Conservation (phyloP, 352 stramenopile species). For the Phytopythium helicoides region DNA sequence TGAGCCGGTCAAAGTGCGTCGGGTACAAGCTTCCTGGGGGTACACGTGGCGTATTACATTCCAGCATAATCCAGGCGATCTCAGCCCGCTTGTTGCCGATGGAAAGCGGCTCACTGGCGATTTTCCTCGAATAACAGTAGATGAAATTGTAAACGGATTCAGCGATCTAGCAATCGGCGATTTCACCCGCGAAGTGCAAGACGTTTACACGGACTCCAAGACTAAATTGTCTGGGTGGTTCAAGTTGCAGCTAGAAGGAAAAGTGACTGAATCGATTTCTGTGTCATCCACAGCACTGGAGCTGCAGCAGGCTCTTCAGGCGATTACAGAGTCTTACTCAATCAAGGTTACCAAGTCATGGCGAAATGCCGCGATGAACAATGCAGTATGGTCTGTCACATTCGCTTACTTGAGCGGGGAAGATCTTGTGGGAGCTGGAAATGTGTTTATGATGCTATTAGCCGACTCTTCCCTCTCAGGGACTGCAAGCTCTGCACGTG, state of each 20-base stretch:
- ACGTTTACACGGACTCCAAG: slow-evolving; percentile 71
- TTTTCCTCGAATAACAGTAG: slow-evolving; percentile 80
- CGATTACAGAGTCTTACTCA: slow-evolving; percentile 82
- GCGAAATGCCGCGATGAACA: slow-evolving; percentile 42
- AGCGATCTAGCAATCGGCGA: slow-evolving; percentile 89
- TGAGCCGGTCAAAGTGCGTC: slow-evolving; percentile 77
- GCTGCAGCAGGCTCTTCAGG: slow-evolving; percentile 79
- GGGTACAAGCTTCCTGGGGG: slow-evolving; percentile 64
- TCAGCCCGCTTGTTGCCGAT: slow-evolving; percentile 86
- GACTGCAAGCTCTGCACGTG: slow-evolving; percentile 47
- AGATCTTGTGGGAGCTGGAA: slow-evolving; percentile 89
- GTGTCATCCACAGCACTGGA: slow-evolving; percentile 76
- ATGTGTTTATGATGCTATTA: slow-evolving; percentile 82
- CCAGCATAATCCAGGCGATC: slow-evolving; percentile 78
- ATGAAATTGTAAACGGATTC: slow-evolving; percentile 76
- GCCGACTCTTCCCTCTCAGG: slow-evolving; percentile 57
- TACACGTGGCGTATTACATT: slow-evolving; percentile 94
- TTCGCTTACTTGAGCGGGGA: slow-evolving; percentile 93
- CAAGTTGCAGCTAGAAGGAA: slow-evolving; percentile 88
- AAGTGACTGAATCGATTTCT: slow-evolving; percentile 67
- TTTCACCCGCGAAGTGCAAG: slow-evolving; percentile 95
- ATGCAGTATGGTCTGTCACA: slow-evolving; percentile 90
- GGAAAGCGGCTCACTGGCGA: slow-evolving; percentile 82
- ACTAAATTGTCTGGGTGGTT: slow-evolving; percentile 77
- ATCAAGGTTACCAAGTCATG: slow-evolving; percentile 66